phyloP scores from a whole-genome alignment of 176 grass and related monocot species.

The Eragrostis nindensis region DNA sequence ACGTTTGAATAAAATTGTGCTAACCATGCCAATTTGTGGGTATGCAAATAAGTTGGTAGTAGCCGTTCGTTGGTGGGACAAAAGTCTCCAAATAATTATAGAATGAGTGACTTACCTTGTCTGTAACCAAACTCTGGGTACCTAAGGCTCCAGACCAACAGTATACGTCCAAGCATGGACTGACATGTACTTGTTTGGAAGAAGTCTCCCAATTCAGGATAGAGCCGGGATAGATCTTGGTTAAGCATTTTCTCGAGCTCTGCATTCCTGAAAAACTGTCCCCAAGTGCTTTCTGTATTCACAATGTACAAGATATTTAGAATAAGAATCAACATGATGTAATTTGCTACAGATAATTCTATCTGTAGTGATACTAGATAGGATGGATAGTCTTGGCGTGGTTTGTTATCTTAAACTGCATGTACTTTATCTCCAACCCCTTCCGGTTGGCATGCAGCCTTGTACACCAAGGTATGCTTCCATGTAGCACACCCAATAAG shows the following conservation, averaged over 20 bases:
- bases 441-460: background rate
- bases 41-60: slow-evolving; percentile 4
- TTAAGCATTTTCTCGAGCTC: slow-evolving; percentile 96
- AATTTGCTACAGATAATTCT: background rate
- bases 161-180: slow-evolving; percentile 85
- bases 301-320: slow-evolving; percentile 22
- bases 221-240: slow-evolving; percentile 85
- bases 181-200: slow-evolving; percentile 80
- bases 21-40: background rate
- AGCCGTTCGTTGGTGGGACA: slow-evolving; percentile 8
- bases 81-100: slow-evolving; percentile 25
- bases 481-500: background rate
- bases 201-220: slow-evolving; percentile 85
- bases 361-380: background rate
- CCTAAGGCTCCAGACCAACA: slow-evolving; percentile 92
- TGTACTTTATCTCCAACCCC: background rate
- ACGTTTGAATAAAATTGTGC: background rate
- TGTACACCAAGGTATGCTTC: background rate
- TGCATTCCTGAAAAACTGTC: slow-evolving; percentile 90
- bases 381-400: background rate
- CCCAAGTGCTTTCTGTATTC: slow-evolving; percentile 92
- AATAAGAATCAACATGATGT: background rate
- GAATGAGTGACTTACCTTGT: slow-evolving; percentile 71
- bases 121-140: slow-evolving; percentile 93
- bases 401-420: background rate